Base-by-base conservation (phyloP, 495 filamentous ascomycete genomes). In the Xylaria acuta region DNA sequence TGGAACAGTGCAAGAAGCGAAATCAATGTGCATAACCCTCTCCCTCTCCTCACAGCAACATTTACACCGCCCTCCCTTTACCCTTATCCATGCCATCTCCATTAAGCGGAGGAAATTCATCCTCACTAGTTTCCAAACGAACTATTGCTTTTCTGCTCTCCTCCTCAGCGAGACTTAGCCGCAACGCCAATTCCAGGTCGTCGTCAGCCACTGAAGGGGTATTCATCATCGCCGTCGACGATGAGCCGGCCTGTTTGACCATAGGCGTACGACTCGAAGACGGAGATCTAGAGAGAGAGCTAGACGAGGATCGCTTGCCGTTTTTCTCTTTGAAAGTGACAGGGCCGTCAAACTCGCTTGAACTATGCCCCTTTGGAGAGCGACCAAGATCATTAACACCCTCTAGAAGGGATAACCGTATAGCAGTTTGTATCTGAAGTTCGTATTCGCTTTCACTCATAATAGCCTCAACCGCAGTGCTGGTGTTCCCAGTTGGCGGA, bases 141-240 rank as follows among this genome's bases (percentile, higher is more conserved):
- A 66, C 74, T 64, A 69, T 70, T 63, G 76, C 71, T 73, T 77
- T 78, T 69, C 81, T 84, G 81, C 81, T 89, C 80, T 89, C 82
- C 67, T 94, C 90, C 81, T 97, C 94, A 16, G 90, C 92, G 58
- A 98, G 80, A 78, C 96, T 98, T 40, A 98, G 81, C 79, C 91
- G 90, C 70, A 98, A 81, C 3, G 96, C 96, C 71, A 94, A 90
- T 54, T 97, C 92, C 51, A 98, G 79, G 80, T 97, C 95, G 56
- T 91, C 88, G 74, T 93, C 86, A 5, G 54, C 38, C 62, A 69
- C 47, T n/a, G 70, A 45, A 65, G 77, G 69, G 68, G 75, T 56
- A 47, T 71, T 69, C 27, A 75, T 64, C 27, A 22, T 25, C 30
- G 75, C 72, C 40, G 53, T 49, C 18, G 63, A 74, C 41, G 73